Conservation (phyloP, 345 rosid genomes). For the Gossypium arboreum region DNA sequence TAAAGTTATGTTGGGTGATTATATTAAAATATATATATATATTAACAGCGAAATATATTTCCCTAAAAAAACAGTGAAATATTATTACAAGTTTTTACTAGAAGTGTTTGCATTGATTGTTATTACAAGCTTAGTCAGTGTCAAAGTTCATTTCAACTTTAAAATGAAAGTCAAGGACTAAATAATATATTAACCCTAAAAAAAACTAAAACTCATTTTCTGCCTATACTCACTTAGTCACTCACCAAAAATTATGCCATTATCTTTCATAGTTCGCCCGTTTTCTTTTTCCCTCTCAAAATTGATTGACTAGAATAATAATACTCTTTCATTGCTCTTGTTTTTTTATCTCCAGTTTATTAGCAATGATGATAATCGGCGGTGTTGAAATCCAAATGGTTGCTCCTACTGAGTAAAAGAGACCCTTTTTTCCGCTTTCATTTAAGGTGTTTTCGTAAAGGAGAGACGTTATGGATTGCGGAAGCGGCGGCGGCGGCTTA, state of each 20-base stretch:
- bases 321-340: not conserved
- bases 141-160: too few relatives aligned
- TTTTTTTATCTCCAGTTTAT: not conserved
- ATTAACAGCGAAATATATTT: too few relatives aligned
- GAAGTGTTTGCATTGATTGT: too few relatives aligned
- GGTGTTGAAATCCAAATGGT: not conserved
- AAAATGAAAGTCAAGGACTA: too few relatives aligned
- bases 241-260: constrained; percentile 36
- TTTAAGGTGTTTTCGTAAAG: not conserved
- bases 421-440: not conserved
- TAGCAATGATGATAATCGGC: not conserved
- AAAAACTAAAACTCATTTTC: constrained; percentile 3
- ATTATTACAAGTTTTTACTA: too few relatives aligned
- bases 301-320: not conserved
- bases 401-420: not conserved
- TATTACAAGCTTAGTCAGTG: too few relatives aligned
- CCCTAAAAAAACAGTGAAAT: too few relatives aligned
- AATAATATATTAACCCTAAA: not conserved
- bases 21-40: too few relatives aligned
- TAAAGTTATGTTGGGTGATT: too few relatives aligned
- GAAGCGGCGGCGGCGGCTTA: constrained; percentile 41
- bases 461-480: constrained; percentile 40
- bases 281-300: constrained; percentile 14
- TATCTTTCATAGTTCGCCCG: constrained; percentile 27
- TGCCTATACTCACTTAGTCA: constrained; percentile 32